Conservation (phyloP, 23 red algal species). For the Agarophyton chilense region DNA sequence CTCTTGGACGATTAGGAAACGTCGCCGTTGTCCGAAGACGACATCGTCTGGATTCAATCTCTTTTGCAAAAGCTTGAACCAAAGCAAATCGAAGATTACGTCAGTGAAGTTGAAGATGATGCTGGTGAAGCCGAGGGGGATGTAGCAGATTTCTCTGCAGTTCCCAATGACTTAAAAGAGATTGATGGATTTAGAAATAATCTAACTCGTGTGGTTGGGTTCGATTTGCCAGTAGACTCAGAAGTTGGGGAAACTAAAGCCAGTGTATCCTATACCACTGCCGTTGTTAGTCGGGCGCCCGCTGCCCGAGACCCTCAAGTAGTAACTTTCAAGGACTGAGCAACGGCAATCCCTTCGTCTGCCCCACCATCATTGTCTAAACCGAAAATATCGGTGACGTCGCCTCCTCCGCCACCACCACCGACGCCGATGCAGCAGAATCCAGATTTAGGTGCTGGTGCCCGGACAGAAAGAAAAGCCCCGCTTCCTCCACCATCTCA, state of each 20-base stretch:
- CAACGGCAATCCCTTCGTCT: not conserved
- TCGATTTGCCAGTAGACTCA: not conserved
- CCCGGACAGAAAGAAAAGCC: not conserved
- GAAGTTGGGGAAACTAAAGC: not conserved
- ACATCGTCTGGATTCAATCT: conserved; percentile 56
- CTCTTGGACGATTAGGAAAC: conserved; percentile 45
- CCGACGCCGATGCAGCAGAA: not conserved
- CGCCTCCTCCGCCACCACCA: conserved; percentile 48
- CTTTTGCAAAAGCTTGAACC: conserved; percentile 69
- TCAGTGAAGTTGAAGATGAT: conserved; percentile 47
- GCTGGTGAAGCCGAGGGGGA: conserved; percentile 1
- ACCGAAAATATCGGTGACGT: not conserved
- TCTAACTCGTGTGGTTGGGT: not conserved
- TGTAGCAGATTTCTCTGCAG: not conserved
- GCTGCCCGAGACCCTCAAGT: not conserved
- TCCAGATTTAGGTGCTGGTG: not conserved
- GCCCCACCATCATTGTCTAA: not conserved
- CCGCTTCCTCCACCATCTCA: conserved; percentile 24
- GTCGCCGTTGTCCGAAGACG: conserved; percentile 57
- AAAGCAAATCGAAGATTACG: conserved; percentile 64
- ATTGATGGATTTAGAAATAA: not conserved
- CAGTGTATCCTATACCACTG: not conserved
- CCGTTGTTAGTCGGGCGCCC: not conserved
- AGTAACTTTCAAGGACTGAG: not conserved
- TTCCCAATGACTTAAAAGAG: not conserved